Evolutionary conservation across 192 early-diverging fungal species (phyloP), one percentile per base, ranked within the genome.

Genomic region (Podila epicladia): DNA sequence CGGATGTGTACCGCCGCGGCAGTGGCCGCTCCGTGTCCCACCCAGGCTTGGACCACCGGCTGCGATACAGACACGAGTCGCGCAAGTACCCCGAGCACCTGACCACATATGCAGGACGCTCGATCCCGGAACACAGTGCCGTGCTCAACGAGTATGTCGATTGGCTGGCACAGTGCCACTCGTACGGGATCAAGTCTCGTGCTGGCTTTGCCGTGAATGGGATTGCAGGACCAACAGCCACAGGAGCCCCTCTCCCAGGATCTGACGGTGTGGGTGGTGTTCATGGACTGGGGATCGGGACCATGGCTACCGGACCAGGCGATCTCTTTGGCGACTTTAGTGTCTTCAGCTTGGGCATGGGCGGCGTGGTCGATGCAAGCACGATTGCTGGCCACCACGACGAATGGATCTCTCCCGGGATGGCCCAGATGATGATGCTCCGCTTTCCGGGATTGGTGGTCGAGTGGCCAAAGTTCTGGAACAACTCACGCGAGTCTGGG

Each of bases 361-460:
- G 77, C 15, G 63, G 55, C 1, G 77, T 80, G 50, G 67, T 80
- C 41, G 66, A 80, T 12, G 71, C 71, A 20, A 65, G 51, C 15
- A 37, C 49, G 3, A 61, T 80, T 15, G 66, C 62, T 26, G 66
- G 67, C 7, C 77, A 80, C 28, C 70, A 69, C 4, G 77, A 73
- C 20, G 77, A 80, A 62, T 80, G 77, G 77, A 80, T 80, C 66
- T 69, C 66, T 3, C 66, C 71, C 1, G 77, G 77, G 19, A 80
- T 80, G 77, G 77, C 77, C 0, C 77, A 80, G 62, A 80, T 80
- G 77, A 80, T 80, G 77, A 80, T 80, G 67, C 70, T 80, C 4
- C 77, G 77, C 20, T 80, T 80, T 37, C 77, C 77, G 12, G 77
- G 77, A 24, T 22, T 80, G 17, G 71, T 73, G 3, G 71, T 73